Base-by-base conservation (phyloP, 1,139 yeast species). In the Geotrichum phurueaensis region DNA sequence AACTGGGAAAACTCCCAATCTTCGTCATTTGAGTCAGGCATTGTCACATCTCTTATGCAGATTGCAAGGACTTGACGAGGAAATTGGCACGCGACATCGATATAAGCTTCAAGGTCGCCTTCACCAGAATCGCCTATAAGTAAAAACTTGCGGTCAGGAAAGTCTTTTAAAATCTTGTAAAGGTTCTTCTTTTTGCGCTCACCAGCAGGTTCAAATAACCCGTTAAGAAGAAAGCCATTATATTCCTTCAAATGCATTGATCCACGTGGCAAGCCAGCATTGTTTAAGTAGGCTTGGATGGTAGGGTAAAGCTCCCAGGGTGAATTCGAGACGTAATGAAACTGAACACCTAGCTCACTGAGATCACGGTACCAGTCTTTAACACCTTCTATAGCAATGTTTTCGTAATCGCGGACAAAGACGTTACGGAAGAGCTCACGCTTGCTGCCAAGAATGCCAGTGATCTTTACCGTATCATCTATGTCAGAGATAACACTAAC, bases 111-210 rank as follows among this genome's bases (percentile, higher is more conserved):
- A 54, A 94, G 77, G 74, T 95, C 99, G 65, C 86, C 86, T 71
- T 95, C 99, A 1, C 99, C 98, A 1, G 97, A 87, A 72, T 95
- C 99, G 23, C 99, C 99, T 29, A 94, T 81, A 60, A 96, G 78
- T 23, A 94, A 79, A 70, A 94, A 94, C 68, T 82, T 84, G 65
- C 92, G 84, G 0, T 82, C 66, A 0, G 96, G 92, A 70, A 90
- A 92, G 69, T 92, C 97, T 1, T 74, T 72, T 33, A 90, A 67
- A n/a, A 94, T 81, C 62, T 82, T 80, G 54, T 79, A 77, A 58
- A 95, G 78, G 0, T 90, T 81, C 15, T 81, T 79, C 62, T 83
- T 80, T 73, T 95, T 95, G 61, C 96, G 81, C 59, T 90, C 90
- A 1, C 87, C 85, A 1, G 95, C 85, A 0, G 97, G 96, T 68